phyloP scores from a whole-genome alignment of 257 asterid species.

The Buddleja alternifolia region DNA sequence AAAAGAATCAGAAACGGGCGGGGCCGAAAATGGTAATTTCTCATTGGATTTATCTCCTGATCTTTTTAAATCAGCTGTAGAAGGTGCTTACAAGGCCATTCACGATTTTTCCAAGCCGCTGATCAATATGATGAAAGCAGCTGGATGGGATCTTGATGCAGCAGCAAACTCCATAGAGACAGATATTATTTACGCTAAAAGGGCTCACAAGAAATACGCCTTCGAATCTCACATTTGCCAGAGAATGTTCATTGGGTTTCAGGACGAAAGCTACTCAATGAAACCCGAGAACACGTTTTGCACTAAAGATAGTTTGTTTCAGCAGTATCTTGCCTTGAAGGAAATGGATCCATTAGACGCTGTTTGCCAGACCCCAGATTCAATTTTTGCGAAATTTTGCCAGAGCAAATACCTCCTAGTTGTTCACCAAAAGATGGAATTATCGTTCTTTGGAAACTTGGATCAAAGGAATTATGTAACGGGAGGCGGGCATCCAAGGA shows the following conservation, averaged over 20 bases:
- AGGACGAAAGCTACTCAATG: conserved; percentile 71
- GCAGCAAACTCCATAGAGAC: conserved; percentile 95
- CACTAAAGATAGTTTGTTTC: conserved; percentile 58
- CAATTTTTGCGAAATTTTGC: conserved; percentile 79
- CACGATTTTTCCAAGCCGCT: conserved; percentile 97
- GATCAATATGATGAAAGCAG: conserved; percentile 99
- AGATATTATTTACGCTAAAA: conserved; percentile 66
- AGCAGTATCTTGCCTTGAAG: conserved; percentile 69
- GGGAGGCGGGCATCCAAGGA: conserved; percentile 97
- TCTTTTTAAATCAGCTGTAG: conserved; percentile 72
- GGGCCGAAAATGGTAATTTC: conserved; percentile 51
- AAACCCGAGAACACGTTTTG: conserved; percentile 41
- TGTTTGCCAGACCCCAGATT: conserved; percentile 76
- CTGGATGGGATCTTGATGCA: conserved; percentile 99
- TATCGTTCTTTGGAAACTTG: conserved; percentile 85
- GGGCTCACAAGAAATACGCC: conserved; percentile 98
- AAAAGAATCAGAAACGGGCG: conserved; percentile 76
- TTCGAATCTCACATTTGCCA: conserved; percentile 96
- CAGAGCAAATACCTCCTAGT: conserved; percentile 67
- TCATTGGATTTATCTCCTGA: conserved; percentile 72
- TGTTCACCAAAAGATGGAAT: conserved; percentile 93
- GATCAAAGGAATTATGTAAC: conserved; percentile 73
- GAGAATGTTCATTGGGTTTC: conserved; percentile 91
- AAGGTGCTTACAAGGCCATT: conserved; percentile 81
- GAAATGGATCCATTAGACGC: conserved; percentile 91